These are phyloP conservation scores for Citrus unshiu DNA, from an alignment of 345 rosid genomes.

Conservation along the genomic window DNA sequence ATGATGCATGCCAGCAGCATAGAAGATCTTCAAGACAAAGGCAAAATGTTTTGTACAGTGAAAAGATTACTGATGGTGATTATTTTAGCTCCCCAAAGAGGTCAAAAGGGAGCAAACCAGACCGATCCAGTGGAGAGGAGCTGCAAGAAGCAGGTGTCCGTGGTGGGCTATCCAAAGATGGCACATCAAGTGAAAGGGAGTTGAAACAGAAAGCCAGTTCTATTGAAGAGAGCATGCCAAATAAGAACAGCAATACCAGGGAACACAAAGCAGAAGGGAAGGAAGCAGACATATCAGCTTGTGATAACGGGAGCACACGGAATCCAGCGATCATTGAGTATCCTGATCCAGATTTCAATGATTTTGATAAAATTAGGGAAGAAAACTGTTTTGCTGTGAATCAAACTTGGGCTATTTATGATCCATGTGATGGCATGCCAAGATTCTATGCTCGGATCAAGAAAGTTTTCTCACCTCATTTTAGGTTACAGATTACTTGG, in stretches of 20 bases:
- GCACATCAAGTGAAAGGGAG: conserved; percentile 21
- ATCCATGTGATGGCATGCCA: conserved; percentile 75
- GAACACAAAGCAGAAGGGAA: conserved; percentile 23
- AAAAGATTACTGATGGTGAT: conserved; percentile 26
- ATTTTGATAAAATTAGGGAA: conserved; percentile 49
- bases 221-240: conserved; percentile 22
- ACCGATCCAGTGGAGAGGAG: conserved; percentile 15
- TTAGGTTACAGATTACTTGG: conserved; percentile 72
- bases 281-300: conserved; percentile 13
- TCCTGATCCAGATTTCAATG: conserved; percentile 74
- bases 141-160: conserved; percentile 12
- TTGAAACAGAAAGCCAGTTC: conserved; percentile 22
- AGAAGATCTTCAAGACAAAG: conserved; percentile 53
- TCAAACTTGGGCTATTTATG: conserved; percentile 89
- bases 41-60: conserved; percentile 33
- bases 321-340: conserved; percentile 11
- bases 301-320: conserved; percentile 8
- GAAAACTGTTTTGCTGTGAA: conserved; percentile 52
- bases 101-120: conserved; percentile 24
- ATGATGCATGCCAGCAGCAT: conserved; percentile 16
- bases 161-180: conserved; percentile 22
- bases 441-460: conserved; percentile 62
- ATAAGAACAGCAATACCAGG: conserved; percentile 20
- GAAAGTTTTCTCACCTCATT: conserved; percentile 51
- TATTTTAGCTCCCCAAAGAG: conserved; percentile 28